phyloP scores from a whole-genome alignment of 225 moss, liverwort and hornwort genomes.

The Anthoceros angustus region DNA sequence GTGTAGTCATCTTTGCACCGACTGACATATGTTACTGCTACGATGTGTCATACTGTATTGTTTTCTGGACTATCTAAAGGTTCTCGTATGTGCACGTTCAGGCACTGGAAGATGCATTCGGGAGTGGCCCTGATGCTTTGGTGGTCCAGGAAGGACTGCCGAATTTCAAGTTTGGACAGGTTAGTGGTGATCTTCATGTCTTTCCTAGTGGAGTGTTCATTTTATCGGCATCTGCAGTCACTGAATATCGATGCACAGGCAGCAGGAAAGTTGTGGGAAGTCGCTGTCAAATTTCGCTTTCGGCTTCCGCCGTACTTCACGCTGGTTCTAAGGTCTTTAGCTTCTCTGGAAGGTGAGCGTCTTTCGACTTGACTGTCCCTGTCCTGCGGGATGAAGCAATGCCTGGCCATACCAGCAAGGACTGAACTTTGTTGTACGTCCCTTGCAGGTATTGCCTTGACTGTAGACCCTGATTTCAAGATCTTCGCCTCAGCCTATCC shows the following conservation, averaged over 20 bases:
- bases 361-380: background rate
- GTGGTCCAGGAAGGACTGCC: slow-evolving; percentile 56
- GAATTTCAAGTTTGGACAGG: slow-evolving; percentile 73
- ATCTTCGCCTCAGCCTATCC: slow-evolving; percentile 80
- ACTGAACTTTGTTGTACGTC: background rate
- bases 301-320: slow-evolving; percentile 82
- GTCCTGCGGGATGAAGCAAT: background rate
- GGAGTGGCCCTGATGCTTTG: slow-evolving; percentile 57
- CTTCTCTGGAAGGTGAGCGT: slow-evolving; percentile 47
- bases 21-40: slow-evolving; percentile 7
- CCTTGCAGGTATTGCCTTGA: slow-evolving; percentile 41
- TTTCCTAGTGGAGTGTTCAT: background rate
- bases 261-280: slow-evolving; percentile 60
- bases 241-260: background rate
- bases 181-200: slow-evolving; percentile 9
- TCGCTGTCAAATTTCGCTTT: slow-evolving; percentile 83
- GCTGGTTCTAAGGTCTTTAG: slow-evolving; percentile 71
- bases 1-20: background rate
- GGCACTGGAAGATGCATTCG: slow-evolving; percentile 82
- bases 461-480: slow-evolving; percentile 72
- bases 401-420: background rate
- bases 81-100: slow-evolving; percentile 12
- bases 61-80: background rate
- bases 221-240: background rate
- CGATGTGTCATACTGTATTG: background rate